Base-by-base conservation (phyloP, 768 basidiomycete species). In the Termitomyces sp. region DNA sequence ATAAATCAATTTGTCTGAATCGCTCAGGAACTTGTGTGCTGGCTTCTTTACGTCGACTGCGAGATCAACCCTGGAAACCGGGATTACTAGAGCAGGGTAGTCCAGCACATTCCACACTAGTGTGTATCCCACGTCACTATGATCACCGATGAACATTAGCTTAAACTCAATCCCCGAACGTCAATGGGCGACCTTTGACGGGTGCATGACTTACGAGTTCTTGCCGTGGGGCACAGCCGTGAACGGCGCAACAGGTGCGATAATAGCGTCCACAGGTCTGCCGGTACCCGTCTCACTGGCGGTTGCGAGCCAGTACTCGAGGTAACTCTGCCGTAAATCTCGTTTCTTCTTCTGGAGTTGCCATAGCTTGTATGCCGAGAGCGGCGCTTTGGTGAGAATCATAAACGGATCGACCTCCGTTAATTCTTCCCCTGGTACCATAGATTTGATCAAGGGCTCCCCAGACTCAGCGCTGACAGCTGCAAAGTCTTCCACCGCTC, bases 241-340 rank as follows among this genome's bases (percentile, higher is more conserved):
- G 67, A 75, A 86, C 2, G 89, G 79, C 1, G 86, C 85, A 2
- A 75, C 79, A 20, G 92, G 88, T 1, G 78, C 74, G 39, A 93
- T 87, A 65, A 94, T 84, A 1, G 87, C 90, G 68, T 93, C 92
- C 6, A 92, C 81, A 4, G 90, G 87, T 2, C 91, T 74, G 2
- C 88, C 89, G 0, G 89, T 92, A 0, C 82, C 83, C 0, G 90
- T 92, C 18, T 66, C 52, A 0, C 58, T 63, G 11, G 65, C 73
- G 0, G 86, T 88, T 4, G 72, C 76, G 55, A 86, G 79, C 90
- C 90, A 92, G 51, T 83, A 73, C 51, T 85, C 80, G 51, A 89
- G 71, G 68, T 91, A 85, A 52, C 79, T 77, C 65, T 84, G 76
- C 32, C 88, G 80, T 32, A 88, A 65, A 11, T 78, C 76, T 4